Conservation (phyloP, 768 basidiomycete genomes). For the Russula ochroleuca region DNA sequence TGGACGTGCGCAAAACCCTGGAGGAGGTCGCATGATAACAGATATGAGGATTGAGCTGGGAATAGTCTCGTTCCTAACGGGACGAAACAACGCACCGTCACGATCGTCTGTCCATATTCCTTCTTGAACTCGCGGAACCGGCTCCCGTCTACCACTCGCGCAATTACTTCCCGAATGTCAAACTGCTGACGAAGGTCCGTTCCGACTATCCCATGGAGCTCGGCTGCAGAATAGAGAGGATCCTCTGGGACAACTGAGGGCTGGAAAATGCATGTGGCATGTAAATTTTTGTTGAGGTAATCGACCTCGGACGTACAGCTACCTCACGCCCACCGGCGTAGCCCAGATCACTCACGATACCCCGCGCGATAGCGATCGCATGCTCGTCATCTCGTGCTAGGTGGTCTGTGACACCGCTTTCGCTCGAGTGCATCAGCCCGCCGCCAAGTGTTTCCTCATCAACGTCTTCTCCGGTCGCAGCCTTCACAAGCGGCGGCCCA, state of each 20-base stretch:
- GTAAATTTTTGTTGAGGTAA: conserved; percentile 9
- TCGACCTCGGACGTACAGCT: conserved; percentile 40
- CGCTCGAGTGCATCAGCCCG: conserved; percentile 85
- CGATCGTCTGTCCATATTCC: conserved; percentile 86
- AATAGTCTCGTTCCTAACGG: neutral
- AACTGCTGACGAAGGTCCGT: conserved; percentile 85
- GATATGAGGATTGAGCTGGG: neutral
- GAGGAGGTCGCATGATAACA: neutral
- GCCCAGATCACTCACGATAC: conserved; percentile 75
- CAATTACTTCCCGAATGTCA: conserved; percentile 92
- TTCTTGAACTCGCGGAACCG: conserved; percentile 94
- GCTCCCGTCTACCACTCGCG: conserved; percentile 87
- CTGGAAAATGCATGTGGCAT: conserved; percentile 31
- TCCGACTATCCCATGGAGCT: conserved; percentile 88
- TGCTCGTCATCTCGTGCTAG: conserved; percentile 82
- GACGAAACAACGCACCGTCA: conserved; percentile 56
- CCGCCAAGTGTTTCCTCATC: conserved; percentile 92
- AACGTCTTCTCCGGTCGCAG: conserved; percentile 89
- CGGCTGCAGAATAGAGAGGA: conserved; percentile 74
- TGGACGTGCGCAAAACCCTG: conserved; percentile 88
- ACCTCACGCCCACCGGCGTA: conserved; percentile 48
- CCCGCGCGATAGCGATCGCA: conserved; percentile 74
- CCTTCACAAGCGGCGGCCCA: conserved; percentile 91
- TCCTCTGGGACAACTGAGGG: conserved; percentile 58
- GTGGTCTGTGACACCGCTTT: conserved; percentile 89